phyloP scores from a whole-genome alignment of 805 yeast genomes.

The Dipodascus geniculatus region DNA sequence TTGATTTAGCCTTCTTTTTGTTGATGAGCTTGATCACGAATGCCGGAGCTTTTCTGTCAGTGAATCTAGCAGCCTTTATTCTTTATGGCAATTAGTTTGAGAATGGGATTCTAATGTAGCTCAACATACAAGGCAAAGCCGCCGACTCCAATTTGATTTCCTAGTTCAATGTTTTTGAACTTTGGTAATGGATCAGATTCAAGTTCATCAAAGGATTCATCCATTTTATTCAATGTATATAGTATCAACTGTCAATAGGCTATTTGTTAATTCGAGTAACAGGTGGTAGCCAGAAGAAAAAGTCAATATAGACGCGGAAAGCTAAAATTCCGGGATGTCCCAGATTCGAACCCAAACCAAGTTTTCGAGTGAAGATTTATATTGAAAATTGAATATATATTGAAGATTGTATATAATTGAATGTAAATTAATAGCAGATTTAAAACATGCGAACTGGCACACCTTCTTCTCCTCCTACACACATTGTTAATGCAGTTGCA shows the following conservation, averaged over 20 bases:
- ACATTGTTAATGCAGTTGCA: not conserved
- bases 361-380: no score
- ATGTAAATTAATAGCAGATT: no score
- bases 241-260: no score
- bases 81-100: conserved; percentile 14
- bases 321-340: no score
- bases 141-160: conserved; percentile 53
- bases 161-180: conserved; percentile 35
- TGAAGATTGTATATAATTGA: no score
- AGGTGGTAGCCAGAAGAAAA: no score
- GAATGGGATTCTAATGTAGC: conserved; percentile 1
- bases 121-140: conserved; percentile 45
- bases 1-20: conserved; percentile 21
- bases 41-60: conserved; percentile 27
- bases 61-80: conserved; percentile 39
- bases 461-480: not conserved
- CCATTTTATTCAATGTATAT: no score
- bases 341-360: no score
- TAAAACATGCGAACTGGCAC: not conserved
- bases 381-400: no score
- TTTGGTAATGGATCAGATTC: conserved; percentile 28
- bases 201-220: not conserved
- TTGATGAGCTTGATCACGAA: conserved; percentile 47
- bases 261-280: no score
- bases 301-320: no score